Base-by-base conservation (phyloP, 2,329 filamentous ascomycete species). In the Tolypocladium album region DNA sequence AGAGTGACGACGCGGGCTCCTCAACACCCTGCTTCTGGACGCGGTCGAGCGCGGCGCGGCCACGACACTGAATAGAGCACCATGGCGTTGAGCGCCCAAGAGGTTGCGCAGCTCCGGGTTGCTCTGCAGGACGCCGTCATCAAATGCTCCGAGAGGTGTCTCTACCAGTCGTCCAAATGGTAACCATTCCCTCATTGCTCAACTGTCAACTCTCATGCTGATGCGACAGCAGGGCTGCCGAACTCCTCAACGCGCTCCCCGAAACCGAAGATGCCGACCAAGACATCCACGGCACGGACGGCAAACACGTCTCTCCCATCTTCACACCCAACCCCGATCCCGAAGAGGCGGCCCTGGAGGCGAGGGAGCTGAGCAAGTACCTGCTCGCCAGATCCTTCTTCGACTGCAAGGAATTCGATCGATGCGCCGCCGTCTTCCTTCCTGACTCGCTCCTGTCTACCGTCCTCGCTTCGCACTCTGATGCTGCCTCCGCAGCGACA, bases 91-190 rank as follows among this genome's bases (percentile, higher is more conserved):
- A 83, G 77, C 61, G 75, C 80, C 59, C 76, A 80, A 63, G 83
- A 86, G 62, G 78, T 80, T 53, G 75, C 78, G 57, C 87, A 91
- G 69, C 79, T 95, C 62, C 85, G 88, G 69, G 82, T 81, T 43
- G 85, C 90, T 40, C 81, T 97, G 52, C 90, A 96, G 72, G 88
- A 92, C 68, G 91, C 93, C 38, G 88, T 94, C 3, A 82, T 94
- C 31, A 92, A 92, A 71, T 97, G 92, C 76, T 96, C 92, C 1
- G 94, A 99, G 72, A 82, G 94, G 72, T 96, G 94, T 73, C 82
- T 99, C 15, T 97, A 97, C 70, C 92, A 97, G 69, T 94, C 93
- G 8, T 88, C 94, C 36, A 97, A 97, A 85, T 99, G 94, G 94
- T 96, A 52, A 13, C 0, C 34, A 13, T 47, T 9, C 36, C n/a